phyloP scores from a whole-genome alignment of 2,329 filamentous ascomycete genomes.

The Calonectria montana region DNA sequence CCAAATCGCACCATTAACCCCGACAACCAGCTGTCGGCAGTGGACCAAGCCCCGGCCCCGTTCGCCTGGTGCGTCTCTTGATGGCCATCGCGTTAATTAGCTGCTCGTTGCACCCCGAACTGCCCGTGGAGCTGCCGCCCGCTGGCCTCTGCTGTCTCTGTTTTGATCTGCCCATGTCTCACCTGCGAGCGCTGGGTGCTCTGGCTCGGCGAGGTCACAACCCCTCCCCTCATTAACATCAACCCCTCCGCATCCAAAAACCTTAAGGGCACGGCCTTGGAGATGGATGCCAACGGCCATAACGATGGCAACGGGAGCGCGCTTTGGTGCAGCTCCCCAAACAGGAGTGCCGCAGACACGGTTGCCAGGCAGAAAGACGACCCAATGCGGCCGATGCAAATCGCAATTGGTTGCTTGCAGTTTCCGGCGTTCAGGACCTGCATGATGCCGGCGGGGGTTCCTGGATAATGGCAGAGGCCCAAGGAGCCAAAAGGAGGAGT shows the following conservation, averaged over 20 bases:
- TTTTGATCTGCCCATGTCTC: constrained; percentile 10
- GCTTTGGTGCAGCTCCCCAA: not conserved
- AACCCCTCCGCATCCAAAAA: not conserved
- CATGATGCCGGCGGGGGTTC: constrained; percentile 17
- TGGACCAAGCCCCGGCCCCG: constrained; percentile 28
- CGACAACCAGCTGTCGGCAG: constrained; percentile 38
- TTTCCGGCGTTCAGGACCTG: constrained; percentile 21
- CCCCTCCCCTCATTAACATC: constrained; percentile 17
- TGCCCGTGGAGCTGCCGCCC: constrained; percentile 4
- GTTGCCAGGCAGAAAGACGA: constrained; percentile 23
- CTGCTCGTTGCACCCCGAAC: constrained; percentile 12
- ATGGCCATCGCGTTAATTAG: constrained; percentile 20
- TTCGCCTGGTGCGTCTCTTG: constrained; percentile 24
- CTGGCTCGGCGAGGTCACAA: constrained; percentile 10
- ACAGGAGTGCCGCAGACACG: constrained; percentile 1
- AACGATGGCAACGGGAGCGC: not conserved
- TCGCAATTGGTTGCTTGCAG: constrained; percentile 15
- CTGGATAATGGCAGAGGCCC: not conserved
- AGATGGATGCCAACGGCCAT: not conserved
- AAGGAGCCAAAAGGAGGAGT: not conserved
- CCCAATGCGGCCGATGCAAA: not conserved
- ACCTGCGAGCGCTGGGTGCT: not conserved
- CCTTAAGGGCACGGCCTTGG: constrained; percentile 15
- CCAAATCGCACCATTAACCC: constrained; percentile 38
- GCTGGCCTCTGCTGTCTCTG: not conserved